Base-by-base conservation (phyloP, 2,329 filamentous ascomycete genomes). In the Paecilomyces dactylethromorphus region DNA sequence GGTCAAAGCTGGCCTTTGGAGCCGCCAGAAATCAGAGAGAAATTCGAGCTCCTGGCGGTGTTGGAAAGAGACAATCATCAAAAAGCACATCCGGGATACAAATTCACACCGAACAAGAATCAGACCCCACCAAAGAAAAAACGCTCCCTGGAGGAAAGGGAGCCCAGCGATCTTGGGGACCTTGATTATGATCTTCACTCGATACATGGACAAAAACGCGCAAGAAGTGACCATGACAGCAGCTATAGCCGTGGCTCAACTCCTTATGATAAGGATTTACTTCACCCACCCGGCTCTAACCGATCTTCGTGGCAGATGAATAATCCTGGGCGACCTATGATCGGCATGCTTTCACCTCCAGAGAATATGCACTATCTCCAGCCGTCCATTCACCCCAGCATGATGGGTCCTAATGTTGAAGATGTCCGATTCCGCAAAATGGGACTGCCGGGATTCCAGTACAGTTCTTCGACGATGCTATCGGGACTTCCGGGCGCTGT, bases 1-100 rank as follows among this genome's bases (percentile, higher is more conserved):
- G 94, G 92, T 29, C 80, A 85, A 58, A 93, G 90, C 68, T 99
- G 94, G 94, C 84, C 86, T 4, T 76, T 91, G 66, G 94, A 97
- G 72, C 82, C 90, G 0, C 77, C 84, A n/a, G 81, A 84, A 51
- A 74, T 97, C 59, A 86, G 88, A 58, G 83, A 87, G 21, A 82
- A 88, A 66, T 99, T 91, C 78, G 90, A 89, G 69, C 80, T 85
- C 15, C 87, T 90, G 78, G 91, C 94, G 22, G 86, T 84, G 67
- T 81, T 90, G 21, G 94, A 97, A 75, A 85, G 92, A 52, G 82
- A 87, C 65, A 96, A 95, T 73, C 93, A 97, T 73, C 85, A 89
- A 57, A 82, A 84, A 56, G 92, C 93, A 2, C 91, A 96, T 65
- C 94, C 94, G 0, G 85, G 86, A 50, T 99, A 97, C 81, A 97